phyloP scores from a whole-genome alignment of 257 asterid species.

The Craterostigma plantagineum region DNA sequence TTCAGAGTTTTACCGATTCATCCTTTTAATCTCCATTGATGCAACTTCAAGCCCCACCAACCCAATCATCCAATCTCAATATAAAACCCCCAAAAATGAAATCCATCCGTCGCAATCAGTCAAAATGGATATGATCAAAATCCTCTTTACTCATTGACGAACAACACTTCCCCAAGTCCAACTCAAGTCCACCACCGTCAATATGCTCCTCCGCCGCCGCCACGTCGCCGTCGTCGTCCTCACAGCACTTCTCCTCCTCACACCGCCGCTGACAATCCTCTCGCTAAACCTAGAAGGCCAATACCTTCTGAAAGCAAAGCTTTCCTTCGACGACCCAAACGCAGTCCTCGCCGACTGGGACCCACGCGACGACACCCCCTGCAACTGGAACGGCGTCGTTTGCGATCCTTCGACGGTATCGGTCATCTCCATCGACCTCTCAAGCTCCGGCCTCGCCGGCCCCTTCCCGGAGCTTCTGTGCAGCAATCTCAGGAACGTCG shows the following conservation, averaged over 20 bases:
- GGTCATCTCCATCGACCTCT: conserved; percentile 55
- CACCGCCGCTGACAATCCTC: conserved; percentile 12
- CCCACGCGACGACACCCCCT: conserved; percentile 38
- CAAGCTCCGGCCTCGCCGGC: conserved; percentile 66
- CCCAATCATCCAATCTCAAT: too few relatives aligned
- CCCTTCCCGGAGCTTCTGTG: conserved; percentile 71
- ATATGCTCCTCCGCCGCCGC: conserved; percentile 15
- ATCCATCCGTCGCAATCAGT: too few relatives aligned
- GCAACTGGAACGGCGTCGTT: conserved; percentile 63
- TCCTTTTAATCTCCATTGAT: too few relatives aligned
- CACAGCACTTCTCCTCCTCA: conserved; percentile 8
- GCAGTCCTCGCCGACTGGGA: conserved; percentile 52
- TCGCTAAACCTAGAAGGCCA: conserved; percentile 53
- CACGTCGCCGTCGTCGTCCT: conserved; percentile 10
- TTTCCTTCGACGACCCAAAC: conserved; percentile 65
- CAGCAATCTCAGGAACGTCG: conserved; percentile 31
- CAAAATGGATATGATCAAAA: too few relatives aligned
- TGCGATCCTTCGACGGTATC: conserved; percentile 36
- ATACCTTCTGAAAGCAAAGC: conserved; percentile 44
- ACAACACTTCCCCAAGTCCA: too few relatives aligned
- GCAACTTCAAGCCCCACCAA: too few relatives aligned
- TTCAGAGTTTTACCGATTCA: too few relatives aligned
- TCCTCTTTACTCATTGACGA: too few relatives aligned
- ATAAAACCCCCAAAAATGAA: too few relatives aligned
- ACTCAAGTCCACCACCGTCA: conserved; percentile 14